phyloP scores from a whole-genome alignment of 2,329 filamentous ascomycete genomes.

The Ilyonectria robusta region DNA sequence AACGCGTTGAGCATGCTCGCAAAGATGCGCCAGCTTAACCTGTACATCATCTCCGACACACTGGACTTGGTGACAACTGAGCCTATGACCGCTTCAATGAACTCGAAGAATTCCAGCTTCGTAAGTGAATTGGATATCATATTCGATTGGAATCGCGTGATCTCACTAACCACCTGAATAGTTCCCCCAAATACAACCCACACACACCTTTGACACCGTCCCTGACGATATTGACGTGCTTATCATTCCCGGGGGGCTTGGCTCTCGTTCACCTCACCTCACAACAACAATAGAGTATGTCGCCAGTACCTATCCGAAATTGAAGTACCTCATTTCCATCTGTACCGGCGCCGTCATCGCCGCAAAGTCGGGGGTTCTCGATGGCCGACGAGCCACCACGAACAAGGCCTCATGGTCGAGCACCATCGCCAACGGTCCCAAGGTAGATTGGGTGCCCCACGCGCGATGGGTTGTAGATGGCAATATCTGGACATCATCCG shows the following conservation, averaged over 20 bases:
- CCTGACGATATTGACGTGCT: slow-evolving; percentile 64
- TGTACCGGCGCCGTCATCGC: slow-evolving; percentile 74
- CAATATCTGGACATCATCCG: slow-evolving; percentile 75
- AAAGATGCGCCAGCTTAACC: not conserved
- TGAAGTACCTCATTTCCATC: slow-evolving; percentile 73
- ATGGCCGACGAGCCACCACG: slow-evolving; percentile 72
- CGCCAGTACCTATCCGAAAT: slow-evolving; percentile 42
- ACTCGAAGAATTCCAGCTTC: not conserved
- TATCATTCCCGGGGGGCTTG: slow-evolving; percentile 74
- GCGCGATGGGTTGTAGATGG: slow-evolving; percentile 76
- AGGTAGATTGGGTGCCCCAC: slow-evolving; percentile 67
- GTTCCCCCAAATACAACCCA: not conserved
- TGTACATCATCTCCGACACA: not conserved
- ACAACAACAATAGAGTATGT: slow-evolving; percentile 57
- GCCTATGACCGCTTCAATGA: not conserved
- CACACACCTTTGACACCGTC: not conserved
- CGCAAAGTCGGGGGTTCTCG: slow-evolving; percentile 70
- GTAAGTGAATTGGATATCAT: not conserved
- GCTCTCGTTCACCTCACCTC: slow-evolving; percentile 54
- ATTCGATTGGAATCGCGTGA: not conserved
- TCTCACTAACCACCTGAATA: not conserved
- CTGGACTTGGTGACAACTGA: not conserved
- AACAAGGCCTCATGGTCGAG: slow-evolving; percentile 71
- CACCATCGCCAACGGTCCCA: slow-evolving; percentile 62
- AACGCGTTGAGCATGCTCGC: not conserved